phyloP scores from a whole-genome alignment of 2,329 filamentous ascomycete genomes.

The Leptodontidium sp. region DNA sequence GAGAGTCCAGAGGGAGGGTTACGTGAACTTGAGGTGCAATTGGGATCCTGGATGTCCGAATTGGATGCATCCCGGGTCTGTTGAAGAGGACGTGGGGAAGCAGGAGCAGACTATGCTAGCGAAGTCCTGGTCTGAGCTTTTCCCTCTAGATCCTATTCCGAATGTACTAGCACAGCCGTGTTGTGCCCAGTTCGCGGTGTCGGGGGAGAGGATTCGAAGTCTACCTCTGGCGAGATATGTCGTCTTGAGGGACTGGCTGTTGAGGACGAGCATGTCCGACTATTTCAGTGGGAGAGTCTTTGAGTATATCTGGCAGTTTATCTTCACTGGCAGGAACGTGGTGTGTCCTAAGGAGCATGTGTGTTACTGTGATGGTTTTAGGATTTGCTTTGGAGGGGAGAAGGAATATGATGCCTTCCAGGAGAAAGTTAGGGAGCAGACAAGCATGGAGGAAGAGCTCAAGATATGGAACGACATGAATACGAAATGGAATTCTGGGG shows the following conservation, averaged over 20 bases:
- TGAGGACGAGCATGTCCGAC: conserved; percentile 63
- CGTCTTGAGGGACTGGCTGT: conserved; percentile 65
- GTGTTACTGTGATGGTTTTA: conserved; percentile 47
- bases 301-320: conserved; percentile 73
- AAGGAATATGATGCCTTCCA: conserved; percentile 36
- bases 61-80: conserved; percentile 53
- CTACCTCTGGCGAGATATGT: conserved; percentile 62
- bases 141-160: conserved; percentile 50
- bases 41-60: conserved; percentile 63
- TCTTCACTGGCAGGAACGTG: conserved; percentile 61
- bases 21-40: conserved; percentile 68
- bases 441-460: conserved; percentile 28
- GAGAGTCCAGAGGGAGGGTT: conserved; percentile 59
- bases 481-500: conserved; percentile 15
- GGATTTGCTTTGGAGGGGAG: conserved; percentile 45
- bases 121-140: conserved; percentile 49
- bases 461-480: conserved; percentile 17
- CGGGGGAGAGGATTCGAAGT: conserved; percentile 57
- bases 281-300: conserved; percentile 65
- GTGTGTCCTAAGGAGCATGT: conserved; percentile 41
- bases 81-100: conserved; percentile 49
- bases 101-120: conserved; percentile 55
- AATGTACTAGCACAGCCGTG: conserved; percentile 61
- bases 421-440: conserved; percentile 19
- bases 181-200: conserved; percentile 72